Percentiles rank a stretch among this genome's conserved stretches.
Evolutionary conservation across 2,329 filamentous ascomycete genomes (phyloP).

Genomic region (Lachnellula occidentalis): DNA sequence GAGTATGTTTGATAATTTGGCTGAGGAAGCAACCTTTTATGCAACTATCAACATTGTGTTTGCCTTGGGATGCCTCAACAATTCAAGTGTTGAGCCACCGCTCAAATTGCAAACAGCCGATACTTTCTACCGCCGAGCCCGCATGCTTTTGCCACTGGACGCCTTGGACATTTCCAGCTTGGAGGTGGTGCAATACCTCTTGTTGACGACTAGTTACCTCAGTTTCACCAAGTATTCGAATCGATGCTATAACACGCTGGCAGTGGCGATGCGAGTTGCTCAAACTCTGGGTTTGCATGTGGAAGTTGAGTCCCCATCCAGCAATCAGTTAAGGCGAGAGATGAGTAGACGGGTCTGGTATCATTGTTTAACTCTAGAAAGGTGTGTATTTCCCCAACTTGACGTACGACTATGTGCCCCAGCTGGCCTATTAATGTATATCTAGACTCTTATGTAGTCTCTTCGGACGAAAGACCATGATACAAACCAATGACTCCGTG

Average conservation of each 20-base stretch:
- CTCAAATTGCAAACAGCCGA: conserved; percentile 14
- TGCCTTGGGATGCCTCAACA: conserved; percentile 28
- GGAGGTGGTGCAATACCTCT: conserved; percentile 27
- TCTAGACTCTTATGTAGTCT: conserved; percentile 19
- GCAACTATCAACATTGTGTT: conserved; percentile 30
- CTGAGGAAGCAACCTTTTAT: conserved; percentile 13
- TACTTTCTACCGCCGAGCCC: conserved; percentile 28
- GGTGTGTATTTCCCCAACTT: conserved; percentile 10
- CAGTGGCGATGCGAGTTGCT: conserved; percentile 29
- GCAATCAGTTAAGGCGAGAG: conserved; percentile 26
- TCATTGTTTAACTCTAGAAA: conserved; percentile 27
- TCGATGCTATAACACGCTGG: conserved; percentile 30
- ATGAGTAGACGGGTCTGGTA: conserved; percentile 30
- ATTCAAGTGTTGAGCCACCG: conserved; percentile 5
- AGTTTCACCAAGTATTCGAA: conserved; percentile 27
- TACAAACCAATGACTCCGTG: conserved; percentile 1
- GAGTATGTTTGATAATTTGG: neutral
- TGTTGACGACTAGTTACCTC: conserved; percentile 29
- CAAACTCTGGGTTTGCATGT: conserved; percentile 28
- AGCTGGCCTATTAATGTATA: conserved; percentile 27
- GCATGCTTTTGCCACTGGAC: conserved; percentile 24
- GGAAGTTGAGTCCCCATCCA: neutral
- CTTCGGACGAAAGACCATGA: too few relatives aligned
- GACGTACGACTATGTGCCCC: conserved; percentile 8
- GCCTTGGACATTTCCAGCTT: conserved; percentile 25